Evolutionary conservation across 306 rosid species (phyloP), one percentile per base, ranked within the genome.

Genomic region (Senna siamea): DNA sequence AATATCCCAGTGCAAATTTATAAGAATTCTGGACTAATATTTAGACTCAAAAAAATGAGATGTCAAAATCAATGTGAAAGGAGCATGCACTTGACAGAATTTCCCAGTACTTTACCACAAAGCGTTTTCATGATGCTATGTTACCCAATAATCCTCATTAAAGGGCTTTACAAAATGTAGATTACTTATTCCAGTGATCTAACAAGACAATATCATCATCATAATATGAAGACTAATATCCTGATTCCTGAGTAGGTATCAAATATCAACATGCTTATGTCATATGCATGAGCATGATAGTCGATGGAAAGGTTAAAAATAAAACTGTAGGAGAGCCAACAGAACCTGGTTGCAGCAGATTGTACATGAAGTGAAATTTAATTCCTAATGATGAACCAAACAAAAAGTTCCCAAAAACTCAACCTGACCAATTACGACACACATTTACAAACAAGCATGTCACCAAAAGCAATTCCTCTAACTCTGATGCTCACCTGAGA

Each of bases 401-500:
- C 26, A 70, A 60, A 53, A 69, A 23, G 30, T 40, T 26, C 23
- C 40, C 40, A 52, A 15, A 20, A 63, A 30, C 57, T 62, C 43
- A 54, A 32, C 7, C 34, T 14, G 9, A 62, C 59, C 52, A 38
- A 12, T 5, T 26, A 61, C 0, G 38, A 38, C 2, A 51, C 23
- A 57, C 71, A 58, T 59, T 43, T n/a, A 73, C 18, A 44, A 71
- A 73, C 18, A 44, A 71, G 34, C 37, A 32, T 15, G 51, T n/a
- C 60, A 58, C 11, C 28, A 37, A 61, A 22, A 5, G 6, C 61
- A 70, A 34, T 35, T 54, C 23, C 64, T 30, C 20, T 15, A 62
- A 58, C 17, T 64, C 35, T 51, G 13, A 69, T 41, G 41, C 77
- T 87, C 77, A 94, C 97, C 95, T 80, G 41, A 92, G 86, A 85